A percentile compares a stretch with the other conserved stretches of the same genome.
These are phyloP conservation scores for Penicillium manginii DNA, from an alignment of 495 filamentous ascomycete species.

Conservation along the genomic window DNA sequence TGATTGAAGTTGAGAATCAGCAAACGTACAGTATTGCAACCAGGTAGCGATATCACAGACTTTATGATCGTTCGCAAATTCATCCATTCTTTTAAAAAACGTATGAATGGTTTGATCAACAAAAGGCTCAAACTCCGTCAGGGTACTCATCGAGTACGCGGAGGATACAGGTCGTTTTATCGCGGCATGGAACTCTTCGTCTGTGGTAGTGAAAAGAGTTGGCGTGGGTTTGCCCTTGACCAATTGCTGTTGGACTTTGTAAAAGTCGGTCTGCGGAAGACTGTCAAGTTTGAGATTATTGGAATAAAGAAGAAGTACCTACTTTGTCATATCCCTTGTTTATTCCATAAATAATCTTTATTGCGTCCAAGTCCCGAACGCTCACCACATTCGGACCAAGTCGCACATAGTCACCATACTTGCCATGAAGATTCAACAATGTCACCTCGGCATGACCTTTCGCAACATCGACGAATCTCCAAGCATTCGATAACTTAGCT, in stretches of 20 bases:
- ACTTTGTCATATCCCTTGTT: slow-evolving; percentile 25
- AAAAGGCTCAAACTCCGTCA: slow-evolving; percentile 40
- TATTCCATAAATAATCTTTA: slow-evolving; percentile 30
- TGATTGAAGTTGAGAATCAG: neutral
- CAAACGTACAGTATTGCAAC: slow-evolving; percentile 42
- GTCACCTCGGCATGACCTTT: slow-evolving; percentile 32
- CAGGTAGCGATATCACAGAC: slow-evolving; percentile 44
- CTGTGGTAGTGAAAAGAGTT: slow-evolving; percentile 41
- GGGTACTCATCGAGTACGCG: slow-evolving; percentile 43
- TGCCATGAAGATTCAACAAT: slow-evolving; percentile 45
- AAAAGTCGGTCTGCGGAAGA: slow-evolving; percentile 31
- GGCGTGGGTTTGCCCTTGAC: slow-evolving; percentile 30
- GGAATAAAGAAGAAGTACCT: neutral
- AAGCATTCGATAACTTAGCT: slow-evolving; percentile 22
- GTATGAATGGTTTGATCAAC: slow-evolving; percentile 37
- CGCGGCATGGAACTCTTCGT: slow-evolving; percentile 42
- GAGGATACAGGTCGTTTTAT: slow-evolving; percentile 45
- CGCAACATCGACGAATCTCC: slow-evolving; percentile 22
- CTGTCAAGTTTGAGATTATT: neutral
- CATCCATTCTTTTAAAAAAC: slow-evolving; percentile 40
- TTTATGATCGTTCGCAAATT: slow-evolving; percentile 27
- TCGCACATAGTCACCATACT: slow-evolving; percentile 60
- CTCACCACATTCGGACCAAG: slow-evolving; percentile 62
- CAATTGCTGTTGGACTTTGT: slow-evolving; percentile 28
- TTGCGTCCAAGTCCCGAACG: slow-evolving; percentile 46